phyloP scores from a whole-genome alignment of 2,329 filamentous ascomycete species.

The Cryphonectria radicalis region DNA sequence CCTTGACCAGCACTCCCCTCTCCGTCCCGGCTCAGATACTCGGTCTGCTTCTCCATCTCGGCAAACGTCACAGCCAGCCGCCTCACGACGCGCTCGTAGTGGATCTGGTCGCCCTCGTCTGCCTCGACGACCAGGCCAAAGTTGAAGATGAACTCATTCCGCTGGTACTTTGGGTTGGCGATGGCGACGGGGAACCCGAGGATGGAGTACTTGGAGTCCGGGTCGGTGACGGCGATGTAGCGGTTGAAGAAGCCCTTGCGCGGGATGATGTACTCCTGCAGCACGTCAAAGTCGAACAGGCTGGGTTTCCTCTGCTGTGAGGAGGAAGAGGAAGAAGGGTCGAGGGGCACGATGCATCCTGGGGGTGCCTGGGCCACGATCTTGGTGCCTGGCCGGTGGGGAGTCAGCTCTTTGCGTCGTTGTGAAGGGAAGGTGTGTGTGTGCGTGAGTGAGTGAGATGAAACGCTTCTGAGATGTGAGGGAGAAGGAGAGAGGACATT shows the following conservation, averaged over 20 bases:
- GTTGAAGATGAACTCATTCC: slow-evolving; percentile 99
- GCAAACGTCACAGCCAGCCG: slow-evolving; percentile 85
- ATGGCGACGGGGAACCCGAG: slow-evolving; percentile 91
- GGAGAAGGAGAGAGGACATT: background rate
- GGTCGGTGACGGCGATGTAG: slow-evolving; percentile 78
- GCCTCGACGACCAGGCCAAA: slow-evolving; percentile 76
- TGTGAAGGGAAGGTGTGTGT: background rate
- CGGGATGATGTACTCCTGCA: slow-evolving; percentile 93
- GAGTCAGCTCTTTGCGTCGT: background rate
- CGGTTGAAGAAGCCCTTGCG: slow-evolving; percentile 94
- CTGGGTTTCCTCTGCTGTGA: slow-evolving; percentile 50
- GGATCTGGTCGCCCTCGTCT: slow-evolving; percentile 67
- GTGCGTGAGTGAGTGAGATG: no score
- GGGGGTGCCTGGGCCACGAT: slow-evolving; percentile 66
- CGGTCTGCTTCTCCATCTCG: slow-evolving; percentile 88
- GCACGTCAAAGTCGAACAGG: slow-evolving; percentile 82
- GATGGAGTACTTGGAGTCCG: slow-evolving; percentile 71
- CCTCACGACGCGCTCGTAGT: slow-evolving; percentile 82
- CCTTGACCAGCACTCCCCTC: slow-evolving; percentile 44
- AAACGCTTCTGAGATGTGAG: background rate
- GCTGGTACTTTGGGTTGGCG: slow-evolving; percentile 77
- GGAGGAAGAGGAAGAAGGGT: slow-evolving; percentile 36
- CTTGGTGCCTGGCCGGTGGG: slow-evolving; percentile 55
- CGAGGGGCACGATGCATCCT: slow-evolving; percentile 61
- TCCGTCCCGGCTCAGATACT: slow-evolving; percentile 73